A percentile compares a stretch with the other conserved stretches of the same genome.
These are phyloP conservation scores for Candida nemodendra DNA, from an alignment of 805 yeast genomes.

Conservation along the genomic window DNA sequence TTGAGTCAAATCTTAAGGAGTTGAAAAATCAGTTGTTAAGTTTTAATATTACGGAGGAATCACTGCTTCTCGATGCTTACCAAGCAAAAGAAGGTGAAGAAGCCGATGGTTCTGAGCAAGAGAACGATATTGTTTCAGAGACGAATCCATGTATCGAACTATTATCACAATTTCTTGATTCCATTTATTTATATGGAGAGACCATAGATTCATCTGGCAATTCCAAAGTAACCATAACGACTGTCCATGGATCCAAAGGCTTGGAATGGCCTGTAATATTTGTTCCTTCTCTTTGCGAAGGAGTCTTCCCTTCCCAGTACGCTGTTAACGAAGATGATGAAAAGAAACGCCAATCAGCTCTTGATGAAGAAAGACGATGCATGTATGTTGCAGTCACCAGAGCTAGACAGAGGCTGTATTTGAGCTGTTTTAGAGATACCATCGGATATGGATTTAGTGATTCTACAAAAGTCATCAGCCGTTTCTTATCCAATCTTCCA, in stretches of 20 bases:
- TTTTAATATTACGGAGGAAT: conserved; percentile 27
- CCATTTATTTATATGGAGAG: conserved; percentile 31
- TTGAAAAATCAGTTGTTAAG: conserved; percentile 27
- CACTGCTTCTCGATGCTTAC: conserved; percentile 22
- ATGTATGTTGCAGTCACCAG: conserved; percentile 88
- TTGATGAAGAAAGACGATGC: conserved; percentile 80
- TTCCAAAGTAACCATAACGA: conserved; percentile 50
- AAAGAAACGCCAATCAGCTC: conserved; percentile 27
- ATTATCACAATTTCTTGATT: conserved; percentile 32
- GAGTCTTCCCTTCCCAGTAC: conserved; percentile 59
- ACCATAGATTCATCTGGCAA: conserved; percentile 8
- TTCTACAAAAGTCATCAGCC: conserved; percentile 7
- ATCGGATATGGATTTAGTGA: conserved; percentile 17
- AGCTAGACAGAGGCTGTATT: conserved; percentile 49
- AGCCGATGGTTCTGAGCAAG: conserved; percentile 18
- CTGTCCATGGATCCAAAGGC: conserved; percentile 92
- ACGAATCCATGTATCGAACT: conserved; percentile 22
- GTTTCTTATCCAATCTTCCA: conserved; percentile 10
- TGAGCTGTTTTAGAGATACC: conserved; percentile 24
- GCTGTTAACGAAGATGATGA: conserved; percentile 34
- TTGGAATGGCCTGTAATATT: conserved; percentile 94
- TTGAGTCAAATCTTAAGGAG: conserved; percentile 27
- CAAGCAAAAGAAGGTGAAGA: conserved; percentile 8
- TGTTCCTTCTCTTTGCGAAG: conserved; percentile 69
- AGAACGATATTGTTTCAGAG: conserved; percentile 13